phyloP scores from a whole-genome alignment of 805 yeast genomes.

The Priceomyces fermenticarens region DNA sequence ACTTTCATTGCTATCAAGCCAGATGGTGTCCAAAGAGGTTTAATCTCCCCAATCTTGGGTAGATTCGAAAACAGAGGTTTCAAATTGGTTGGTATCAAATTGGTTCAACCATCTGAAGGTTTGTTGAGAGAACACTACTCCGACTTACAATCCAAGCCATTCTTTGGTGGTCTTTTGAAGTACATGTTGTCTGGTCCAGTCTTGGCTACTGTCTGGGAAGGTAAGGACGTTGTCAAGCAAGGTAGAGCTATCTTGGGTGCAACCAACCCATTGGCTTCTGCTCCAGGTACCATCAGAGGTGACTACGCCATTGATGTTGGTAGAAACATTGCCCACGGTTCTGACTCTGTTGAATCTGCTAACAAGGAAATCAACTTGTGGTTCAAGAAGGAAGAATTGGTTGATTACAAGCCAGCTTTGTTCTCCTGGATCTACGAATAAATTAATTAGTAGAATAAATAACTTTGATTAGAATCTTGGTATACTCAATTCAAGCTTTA shows the following conservation, averaged over 20 bases:
- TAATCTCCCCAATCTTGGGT: constrained; percentile 81
- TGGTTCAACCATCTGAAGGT: constrained; percentile 81
- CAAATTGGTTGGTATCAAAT: constrained; percentile 95
- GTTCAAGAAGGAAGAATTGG: constrained; percentile 97
- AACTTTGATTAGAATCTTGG: too few relatives aligned
- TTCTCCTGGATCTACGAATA: constrained; percentile 94
- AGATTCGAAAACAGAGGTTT: constrained; percentile 97
- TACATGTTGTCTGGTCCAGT: constrained; percentile 99
- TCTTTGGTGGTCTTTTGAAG: constrained; percentile 93
- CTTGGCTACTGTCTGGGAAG: constrained; percentile 99
- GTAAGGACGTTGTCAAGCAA: constrained; percentile 98
- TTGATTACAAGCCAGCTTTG: constrained; percentile 83
- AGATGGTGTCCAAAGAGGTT: constrained; percentile 99
- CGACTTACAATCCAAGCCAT: constrained; percentile 93
- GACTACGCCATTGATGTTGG: constrained; percentile 98
- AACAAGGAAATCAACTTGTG: constrained; percentile 92
- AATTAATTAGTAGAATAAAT: constrained; percentile 11
- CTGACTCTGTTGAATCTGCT: constrained; percentile 98
- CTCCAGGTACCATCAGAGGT: constrained; percentile 99
- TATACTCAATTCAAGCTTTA: too few relatives aligned
- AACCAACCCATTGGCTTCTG: constrained; percentile 94
- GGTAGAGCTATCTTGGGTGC: constrained; percentile 98
- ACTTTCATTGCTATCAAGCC: constrained; percentile 94
- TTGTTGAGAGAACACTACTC: constrained; percentile 91
- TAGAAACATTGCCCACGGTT: constrained; percentile 99